phyloP scores from a whole-genome alignment of 2,329 filamentous ascomycete genomes.

The Fusarium sacchari region DNA sequence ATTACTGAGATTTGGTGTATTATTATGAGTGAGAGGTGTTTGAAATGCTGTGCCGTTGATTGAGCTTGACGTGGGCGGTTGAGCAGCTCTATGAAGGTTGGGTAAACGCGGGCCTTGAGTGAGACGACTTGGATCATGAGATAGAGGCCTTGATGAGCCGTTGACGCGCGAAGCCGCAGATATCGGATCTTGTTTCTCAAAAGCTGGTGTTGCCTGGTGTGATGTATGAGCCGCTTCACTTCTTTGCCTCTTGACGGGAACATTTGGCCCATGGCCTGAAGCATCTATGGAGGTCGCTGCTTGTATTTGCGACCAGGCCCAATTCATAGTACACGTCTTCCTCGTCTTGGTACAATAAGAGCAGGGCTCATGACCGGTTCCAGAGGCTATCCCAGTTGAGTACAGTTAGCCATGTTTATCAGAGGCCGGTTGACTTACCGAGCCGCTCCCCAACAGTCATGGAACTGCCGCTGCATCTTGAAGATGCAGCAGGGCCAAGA shows the following conservation, averaged over 20 bases:
- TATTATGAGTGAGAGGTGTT: background rate
- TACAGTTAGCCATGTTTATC: background rate
- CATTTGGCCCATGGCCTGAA: background rate
- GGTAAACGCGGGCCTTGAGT: background rate
- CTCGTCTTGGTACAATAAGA: constrained; percentile 47
- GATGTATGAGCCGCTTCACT: background rate
- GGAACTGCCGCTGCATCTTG: background rate
- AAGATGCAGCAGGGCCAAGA: constrained; percentile 5
- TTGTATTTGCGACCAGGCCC: constrained; percentile 34
- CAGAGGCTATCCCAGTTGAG: background rate
- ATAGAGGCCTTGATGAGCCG: background rate
- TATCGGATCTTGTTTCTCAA: background rate
- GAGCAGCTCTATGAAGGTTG: background rate
- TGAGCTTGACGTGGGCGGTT: background rate
- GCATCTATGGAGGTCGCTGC: constrained; percentile 22
- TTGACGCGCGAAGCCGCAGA: background rate
- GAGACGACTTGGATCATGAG: background rate
- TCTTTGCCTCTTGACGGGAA: constrained; percentile 19
- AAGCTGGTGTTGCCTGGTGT: background rate
- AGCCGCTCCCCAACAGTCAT: constrained; percentile 10
- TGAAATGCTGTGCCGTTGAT: background rate
- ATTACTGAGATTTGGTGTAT: background rate
- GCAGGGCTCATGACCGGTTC: constrained; percentile 27
- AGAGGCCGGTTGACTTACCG: constrained; percentile 17
- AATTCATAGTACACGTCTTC: constrained; percentile 45